These are phyloP conservation scores for Homolaphlyctis polyrhiza DNA, from an alignment of 371 early-diverging fungal genomes.

Conservation along the genomic window DNA sequence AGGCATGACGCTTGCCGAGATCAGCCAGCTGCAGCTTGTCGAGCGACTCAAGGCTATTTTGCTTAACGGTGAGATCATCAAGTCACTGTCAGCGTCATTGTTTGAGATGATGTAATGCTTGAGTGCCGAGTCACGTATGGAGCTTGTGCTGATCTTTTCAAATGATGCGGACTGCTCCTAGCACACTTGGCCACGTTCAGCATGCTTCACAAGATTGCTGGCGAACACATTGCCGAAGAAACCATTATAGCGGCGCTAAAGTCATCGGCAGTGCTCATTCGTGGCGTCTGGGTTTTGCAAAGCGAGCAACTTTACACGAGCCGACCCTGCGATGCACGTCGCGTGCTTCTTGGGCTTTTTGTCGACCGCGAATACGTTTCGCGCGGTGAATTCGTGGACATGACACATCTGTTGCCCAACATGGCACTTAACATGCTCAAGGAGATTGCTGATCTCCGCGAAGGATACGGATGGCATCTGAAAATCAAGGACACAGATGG, in stretches of 20 bases:
- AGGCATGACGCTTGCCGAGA: slow-evolving; percentile 10
- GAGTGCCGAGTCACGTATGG: too few species aligned
- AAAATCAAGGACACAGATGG: background rate
- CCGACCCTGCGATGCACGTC: slow-evolving; percentile 29
- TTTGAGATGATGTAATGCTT: too few species aligned
- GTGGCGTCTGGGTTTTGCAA: slow-evolving; percentile 38
- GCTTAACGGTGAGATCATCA: slow-evolving; percentile 29
- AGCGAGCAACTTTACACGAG: slow-evolving; percentile 35
- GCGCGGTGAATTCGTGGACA: slow-evolving; percentile 23
- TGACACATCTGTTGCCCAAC: slow-evolving; percentile 20
- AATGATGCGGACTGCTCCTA: slow-evolving; percentile 1
- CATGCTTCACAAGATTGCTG: slow-evolving; percentile 14
- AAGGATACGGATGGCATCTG: background rate
- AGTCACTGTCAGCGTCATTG: slow-evolving; percentile 16
- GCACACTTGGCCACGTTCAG: slow-evolving; percentile 25
- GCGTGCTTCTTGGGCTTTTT: slow-evolving; percentile 28
- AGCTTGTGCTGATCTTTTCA: too few species aligned
- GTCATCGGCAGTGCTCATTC: slow-evolving; percentile 27
- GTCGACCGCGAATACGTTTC: slow-evolving; percentile 14
- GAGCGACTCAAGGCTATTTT: slow-evolving; percentile 19
- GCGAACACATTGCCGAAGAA: slow-evolving; percentile 7
- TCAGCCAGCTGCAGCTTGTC: slow-evolving; percentile 13
- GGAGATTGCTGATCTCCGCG: slow-evolving; percentile 30
- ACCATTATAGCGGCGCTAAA: slow-evolving; percentile 26
- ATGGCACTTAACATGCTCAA: slow-evolving; percentile 34